A percentile compares a stretch with the other conserved stretches of the same genome.
Conservation (phyloP, 2,329 filamentous ascomycete genomes). For the Delphinella strobiligena region DNA sequence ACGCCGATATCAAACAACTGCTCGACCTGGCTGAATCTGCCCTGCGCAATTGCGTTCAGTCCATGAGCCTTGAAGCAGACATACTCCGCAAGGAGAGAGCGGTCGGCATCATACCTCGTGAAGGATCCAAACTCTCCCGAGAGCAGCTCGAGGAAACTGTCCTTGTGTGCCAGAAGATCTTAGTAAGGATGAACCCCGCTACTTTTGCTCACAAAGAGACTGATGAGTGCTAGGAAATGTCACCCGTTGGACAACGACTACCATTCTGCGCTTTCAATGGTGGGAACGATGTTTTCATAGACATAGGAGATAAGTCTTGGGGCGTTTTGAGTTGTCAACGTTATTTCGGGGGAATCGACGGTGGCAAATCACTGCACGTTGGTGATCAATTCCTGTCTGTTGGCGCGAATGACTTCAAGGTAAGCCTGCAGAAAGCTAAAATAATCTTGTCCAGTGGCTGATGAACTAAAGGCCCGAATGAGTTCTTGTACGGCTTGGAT, state of each 20-base stretch:
- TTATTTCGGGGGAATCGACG: conserved; percentile 69
- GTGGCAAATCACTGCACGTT: conserved; percentile 77
- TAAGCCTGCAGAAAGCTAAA: conserved; percentile 12
- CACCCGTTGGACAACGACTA: conserved; percentile 52
- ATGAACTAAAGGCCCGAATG: conserved; percentile 48
- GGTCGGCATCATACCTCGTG: conserved; percentile 36
- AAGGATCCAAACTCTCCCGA: conserved; percentile 45
- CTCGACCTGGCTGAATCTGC: conserved; percentile 82
- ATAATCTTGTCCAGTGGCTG: conserved; percentile 1
- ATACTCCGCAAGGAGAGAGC: conserved; percentile 76
- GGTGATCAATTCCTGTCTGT: conserved; percentile 93
- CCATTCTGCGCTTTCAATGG: conserved; percentile 98
- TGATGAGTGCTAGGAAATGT: conserved; percentile 48
- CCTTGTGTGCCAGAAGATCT: conserved; percentile 79
- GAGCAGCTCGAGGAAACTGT: conserved; percentile 95
- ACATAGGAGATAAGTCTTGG: conserved; percentile 97
- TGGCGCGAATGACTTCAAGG: conserved; percentile 95
- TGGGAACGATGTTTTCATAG: conserved; percentile 95
- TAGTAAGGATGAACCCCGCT: conserved; percentile 29
- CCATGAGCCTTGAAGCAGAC: conserved; percentile 65
- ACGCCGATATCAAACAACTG: conserved; percentile 64
- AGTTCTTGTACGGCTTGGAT: conserved; percentile 97
- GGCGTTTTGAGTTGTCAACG: conserved; percentile 86
- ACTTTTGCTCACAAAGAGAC: background rate
- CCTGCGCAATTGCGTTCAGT: conserved; percentile 66